Percentiles rank a stretch among this genome's conserved stretches.
Evolutionary conservation across 208 protist species (phyloP).

Genomic region (Leishmania tropica): DNA sequence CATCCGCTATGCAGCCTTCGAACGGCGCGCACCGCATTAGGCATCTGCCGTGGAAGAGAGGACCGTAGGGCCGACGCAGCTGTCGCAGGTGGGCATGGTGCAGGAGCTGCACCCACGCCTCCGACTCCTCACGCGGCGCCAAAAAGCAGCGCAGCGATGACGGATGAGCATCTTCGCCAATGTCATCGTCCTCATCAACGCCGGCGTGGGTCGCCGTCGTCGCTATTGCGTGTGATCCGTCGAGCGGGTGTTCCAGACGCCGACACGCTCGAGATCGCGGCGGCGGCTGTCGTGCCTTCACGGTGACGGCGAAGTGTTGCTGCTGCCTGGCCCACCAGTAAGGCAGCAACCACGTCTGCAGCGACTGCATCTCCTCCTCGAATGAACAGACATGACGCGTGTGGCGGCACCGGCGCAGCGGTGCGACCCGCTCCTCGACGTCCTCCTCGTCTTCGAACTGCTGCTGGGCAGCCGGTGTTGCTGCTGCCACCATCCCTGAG

Average conservation of each 20-base stretch:
- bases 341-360: neutral
- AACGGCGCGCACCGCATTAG: neutral
- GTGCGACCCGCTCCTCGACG: conserved; percentile 13
- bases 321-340: conserved; percentile 1
- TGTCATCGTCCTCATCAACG: neutral
- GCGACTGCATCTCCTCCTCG: conserved; percentile 4
- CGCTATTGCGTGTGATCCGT: neutral
- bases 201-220: neutral
- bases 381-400: conserved; percentile 28
- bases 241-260: neutral
- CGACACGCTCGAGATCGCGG: neutral
- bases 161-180: neutral
- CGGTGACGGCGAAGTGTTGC: neutral
- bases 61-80: conserved; percentile 20
- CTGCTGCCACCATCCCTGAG: neutral
- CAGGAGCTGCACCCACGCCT: conserved; percentile 14
- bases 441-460: neutral
- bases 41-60: conserved; percentile 8
- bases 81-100: conserved; percentile 1
- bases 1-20: conserved; percentile 5
- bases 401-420: conserved; percentile 23
- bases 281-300: neutral
- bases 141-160: neutral
- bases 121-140: neutral
- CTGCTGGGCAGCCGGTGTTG: neutral